Base-by-base conservation (phyloP, 345 rosid genomes). In the Bretschneidera sinensis region DNA sequence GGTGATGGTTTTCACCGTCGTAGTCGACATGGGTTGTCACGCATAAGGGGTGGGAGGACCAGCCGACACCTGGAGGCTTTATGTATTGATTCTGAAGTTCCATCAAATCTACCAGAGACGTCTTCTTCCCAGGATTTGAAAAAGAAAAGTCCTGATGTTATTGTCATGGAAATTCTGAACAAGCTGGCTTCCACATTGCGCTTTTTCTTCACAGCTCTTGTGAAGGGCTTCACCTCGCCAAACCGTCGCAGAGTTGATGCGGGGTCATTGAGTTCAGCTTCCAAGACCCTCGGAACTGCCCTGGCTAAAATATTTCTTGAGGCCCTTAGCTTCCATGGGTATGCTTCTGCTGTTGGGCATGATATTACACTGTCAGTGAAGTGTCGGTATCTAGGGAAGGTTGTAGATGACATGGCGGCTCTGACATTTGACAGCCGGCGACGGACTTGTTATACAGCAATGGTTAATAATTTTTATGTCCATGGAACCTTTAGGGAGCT, bases 381-480 rank as follows among this genome's bases (percentile, higher is more conserved):
- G 78, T 87, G 98, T 59, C 83, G 94, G 23, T 89, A 92, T 79
- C 89, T 89, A 53, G 98, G 98, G 60, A 89, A 85, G 73, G 81
- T 89, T 56, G 97, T 89, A 66, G 96, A 92, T 77, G 96, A 85
- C 73, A 83, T 92, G 80, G 75, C 78, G 21, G 74, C 85, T 54
- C 75, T 92, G 62, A 78, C 85, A 59, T 89, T 87, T 78, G 98
- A 92, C 76, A 76, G 79, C 71, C 84, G 89, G 69, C 77, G 96
- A 51, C 83, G 85, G 58, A 86, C 94, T 45, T 87, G 97, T 76
- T 81, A 82, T 71, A 75, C 97, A 51, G 72, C 85, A 73, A 92
- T 92, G 91, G 79, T 92, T 49, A 89, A 92, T 75, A 89, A 87
- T 60, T 89, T 92, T 61, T 89, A 92, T 71, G 98, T 87, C 50